Evolutionary conservation across 495 filamentous ascomycete genomes (phyloP).

Genomic region (Penicillium arizonense): DNA sequence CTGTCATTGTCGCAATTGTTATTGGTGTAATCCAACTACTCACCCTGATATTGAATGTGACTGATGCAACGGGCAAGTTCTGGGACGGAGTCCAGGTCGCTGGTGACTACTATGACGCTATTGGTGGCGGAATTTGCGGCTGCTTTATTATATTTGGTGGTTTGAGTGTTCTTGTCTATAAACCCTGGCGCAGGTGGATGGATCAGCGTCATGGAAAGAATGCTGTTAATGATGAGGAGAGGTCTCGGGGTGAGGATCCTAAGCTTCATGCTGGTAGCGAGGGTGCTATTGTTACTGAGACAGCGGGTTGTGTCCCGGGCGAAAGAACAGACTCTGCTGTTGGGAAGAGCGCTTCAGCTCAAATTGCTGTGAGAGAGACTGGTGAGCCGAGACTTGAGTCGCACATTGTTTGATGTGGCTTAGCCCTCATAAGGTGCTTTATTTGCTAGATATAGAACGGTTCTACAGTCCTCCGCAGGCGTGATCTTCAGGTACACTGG

Average conservation of each 20-base stretch:
- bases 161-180: conserved; percentile 68
- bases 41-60: conserved; percentile 70
- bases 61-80: conserved; percentile 69
- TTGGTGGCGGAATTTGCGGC: conserved; percentile 82
- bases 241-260: conserved; percentile 17
- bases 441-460: too few species aligned
- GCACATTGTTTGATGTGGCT: conserved; percentile 10
- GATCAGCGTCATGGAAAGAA: conserved; percentile 41
- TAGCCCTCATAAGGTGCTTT: too few species aligned
- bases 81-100: conserved; percentile 81
- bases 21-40: conserved; percentile 87
- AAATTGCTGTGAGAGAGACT: conserved; percentile 17
- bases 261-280: neutral
- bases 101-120: conserved; percentile 80
- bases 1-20: conserved; percentile 80
- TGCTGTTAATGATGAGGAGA: conserved; percentile 20
- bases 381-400: conserved; percentile 16
- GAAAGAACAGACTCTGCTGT: conserved; percentile 5
- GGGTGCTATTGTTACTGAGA: conserved; percentile 1
- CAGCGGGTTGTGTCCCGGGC: neutral
- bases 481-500: too few species aligned
- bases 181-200: conserved; percentile 69
- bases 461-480: too few species aligned
- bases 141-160: conserved; percentile 76
- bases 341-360: conserved; percentile 14